Conservation (phyloP, 2,329 filamentous ascomycete species). For the Aspergillus versicolor region DNA sequence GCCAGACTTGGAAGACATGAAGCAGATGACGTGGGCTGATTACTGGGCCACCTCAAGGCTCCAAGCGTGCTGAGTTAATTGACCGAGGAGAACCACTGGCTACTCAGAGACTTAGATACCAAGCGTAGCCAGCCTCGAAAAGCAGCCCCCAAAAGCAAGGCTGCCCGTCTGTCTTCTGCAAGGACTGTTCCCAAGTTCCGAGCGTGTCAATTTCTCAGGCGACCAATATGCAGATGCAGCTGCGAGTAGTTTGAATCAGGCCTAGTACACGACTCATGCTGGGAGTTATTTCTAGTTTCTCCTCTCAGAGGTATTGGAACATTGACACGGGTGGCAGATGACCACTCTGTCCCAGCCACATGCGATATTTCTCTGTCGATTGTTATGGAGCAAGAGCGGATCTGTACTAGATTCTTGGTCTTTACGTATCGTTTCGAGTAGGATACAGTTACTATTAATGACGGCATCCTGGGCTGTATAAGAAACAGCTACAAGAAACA, state of each 20-base stretch:
- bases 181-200: neutral
- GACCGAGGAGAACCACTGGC: neutral
- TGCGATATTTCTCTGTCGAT: neutral
- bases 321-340: neutral
- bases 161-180: neutral
- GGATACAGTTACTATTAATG: neutral
- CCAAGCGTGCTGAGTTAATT: neutral
- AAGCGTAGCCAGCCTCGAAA: neutral
- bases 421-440: neutral
- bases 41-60: neutral
- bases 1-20: neutral
- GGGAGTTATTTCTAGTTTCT: neutral
- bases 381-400: neutral
- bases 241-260: conserved; percentile 7
- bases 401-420: neutral
- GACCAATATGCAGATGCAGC: conserved; percentile 1
- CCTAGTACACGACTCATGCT: neutral
- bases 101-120: neutral
- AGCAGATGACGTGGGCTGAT: neutral
- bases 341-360: neutral
- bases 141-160: neutral
- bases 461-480: neutral
- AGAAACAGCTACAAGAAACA: neutral
- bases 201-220: neutral
- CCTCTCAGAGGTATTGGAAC: neutral